Percentiles rank a stretch among this genome's conserved stretches.
Conservation (phyloP, 202 grass and related monocot genomes). For the Hordeum pubiflorum region DNA sequence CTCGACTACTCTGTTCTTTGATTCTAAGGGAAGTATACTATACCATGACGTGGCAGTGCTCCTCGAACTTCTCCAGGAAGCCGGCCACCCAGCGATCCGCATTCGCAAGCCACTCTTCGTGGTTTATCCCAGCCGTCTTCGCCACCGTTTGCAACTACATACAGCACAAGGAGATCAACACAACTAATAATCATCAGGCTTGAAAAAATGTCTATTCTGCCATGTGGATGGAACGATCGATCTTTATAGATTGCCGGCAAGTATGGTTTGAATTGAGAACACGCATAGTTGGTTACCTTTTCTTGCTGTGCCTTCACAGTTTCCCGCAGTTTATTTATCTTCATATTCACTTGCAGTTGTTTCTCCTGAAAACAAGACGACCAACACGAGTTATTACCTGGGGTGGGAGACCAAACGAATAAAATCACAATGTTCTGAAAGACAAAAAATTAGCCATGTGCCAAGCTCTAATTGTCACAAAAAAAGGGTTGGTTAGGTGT, state of each 20-base stretch:
- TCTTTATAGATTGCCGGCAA: not conserved
- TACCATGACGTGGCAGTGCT: constrained; percentile 87
- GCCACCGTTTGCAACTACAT: constrained; percentile 82
- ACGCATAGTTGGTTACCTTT: constrained; percentile 44
- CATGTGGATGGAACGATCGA: not conserved
- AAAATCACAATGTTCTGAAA: not conserved
- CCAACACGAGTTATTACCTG: not conserved
- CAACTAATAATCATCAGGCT: not conserved
- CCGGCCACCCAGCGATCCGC: constrained; percentile 93
- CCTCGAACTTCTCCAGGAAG: constrained; percentile 97
- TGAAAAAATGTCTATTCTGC: not conserved
- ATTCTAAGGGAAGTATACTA: constrained; percentile 8
- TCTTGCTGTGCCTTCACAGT: constrained; percentile 88
- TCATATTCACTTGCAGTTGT: constrained; percentile 94
- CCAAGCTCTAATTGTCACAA: not conserved
- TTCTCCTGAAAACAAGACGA: constrained; percentile 58
- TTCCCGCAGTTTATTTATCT: constrained; percentile 86
- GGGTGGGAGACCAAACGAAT: not conserved
- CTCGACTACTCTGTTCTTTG: not conserved
- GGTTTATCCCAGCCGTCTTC: constrained; percentile 77
- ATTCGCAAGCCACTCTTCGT: constrained; percentile 82
- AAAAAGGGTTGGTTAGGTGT: not conserved
- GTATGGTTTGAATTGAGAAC: not conserved
- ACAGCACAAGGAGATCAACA: not conserved
- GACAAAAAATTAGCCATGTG: not conserved